phyloP scores from a whole-genome alignment of 495 filamentous ascomycete species.

The Neurospora sp. region DNA sequence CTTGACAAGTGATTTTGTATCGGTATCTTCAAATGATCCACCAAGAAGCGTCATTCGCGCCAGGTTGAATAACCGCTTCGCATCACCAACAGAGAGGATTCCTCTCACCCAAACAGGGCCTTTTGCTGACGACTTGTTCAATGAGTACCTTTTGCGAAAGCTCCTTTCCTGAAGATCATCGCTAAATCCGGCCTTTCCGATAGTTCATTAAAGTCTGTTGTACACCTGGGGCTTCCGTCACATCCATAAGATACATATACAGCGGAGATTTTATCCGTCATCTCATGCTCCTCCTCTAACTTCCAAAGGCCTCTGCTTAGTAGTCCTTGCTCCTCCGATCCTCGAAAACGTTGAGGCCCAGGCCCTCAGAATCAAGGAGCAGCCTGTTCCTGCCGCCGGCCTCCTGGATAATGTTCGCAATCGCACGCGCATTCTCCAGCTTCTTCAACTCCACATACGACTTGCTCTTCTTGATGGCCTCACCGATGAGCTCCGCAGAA shows the following conservation, averaged over 20 bases:
- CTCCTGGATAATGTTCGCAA: constrained; percentile 75
- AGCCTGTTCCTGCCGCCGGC: constrained; percentile 86
- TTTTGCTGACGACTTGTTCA: background rate
- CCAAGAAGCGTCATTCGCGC: background rate
- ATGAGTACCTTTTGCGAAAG: background rate
- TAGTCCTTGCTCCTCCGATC: constrained; percentile 34
- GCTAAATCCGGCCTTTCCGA: background rate
- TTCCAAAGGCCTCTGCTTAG: constrained; percentile 9
- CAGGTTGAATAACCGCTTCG: background rate
- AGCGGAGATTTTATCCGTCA: constrained; percentile 32
- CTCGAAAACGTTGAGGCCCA: constrained; percentile 81
- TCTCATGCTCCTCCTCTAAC: constrained; percentile 5
- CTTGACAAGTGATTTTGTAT: background rate
- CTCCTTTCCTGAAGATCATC: background rate
- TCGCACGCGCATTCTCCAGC: constrained; percentile 89
- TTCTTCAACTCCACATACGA: constrained; percentile 92
- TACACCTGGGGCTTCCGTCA: constrained; percentile 6
- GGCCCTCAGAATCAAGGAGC: constrained; percentile 76
- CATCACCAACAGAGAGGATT: background rate
- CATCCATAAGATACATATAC: constrained; percentile 27
- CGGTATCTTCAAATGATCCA: background rate
- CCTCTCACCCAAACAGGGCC: background rate
- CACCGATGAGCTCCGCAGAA: constrained; percentile 94
- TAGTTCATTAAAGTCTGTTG: constrained; percentile 7
- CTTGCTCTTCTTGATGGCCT: constrained; percentile 98